Evolutionary conservation across 2,329 filamentous ascomycete species (phyloP), one percentile per base, ranked within the genome.

Genomic region (Epichloe hybrida): DNA sequence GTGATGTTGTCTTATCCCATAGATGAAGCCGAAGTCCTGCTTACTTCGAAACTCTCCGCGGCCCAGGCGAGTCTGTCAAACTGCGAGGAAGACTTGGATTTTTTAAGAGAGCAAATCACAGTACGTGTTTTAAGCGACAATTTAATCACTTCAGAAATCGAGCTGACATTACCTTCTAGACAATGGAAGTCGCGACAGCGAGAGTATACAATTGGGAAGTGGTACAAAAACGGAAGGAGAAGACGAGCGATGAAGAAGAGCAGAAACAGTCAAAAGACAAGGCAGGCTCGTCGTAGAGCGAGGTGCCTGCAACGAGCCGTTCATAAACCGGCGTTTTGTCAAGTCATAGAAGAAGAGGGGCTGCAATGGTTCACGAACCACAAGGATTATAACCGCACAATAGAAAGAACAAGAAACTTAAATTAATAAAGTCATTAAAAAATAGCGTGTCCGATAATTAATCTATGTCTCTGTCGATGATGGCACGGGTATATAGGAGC

Each of bases 191-290:
- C 36, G 93, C 93, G 4, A 89, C 91, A 40, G 93, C 93, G 21
- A 79, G 93, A 56, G 90, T 98, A n/a, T 97, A 98, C 69, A 98
- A 98, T 69, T 97, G 93, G 91, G 93, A 98, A 62, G 89, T 98
- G 4, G 88, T 91, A 42, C 87, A 95, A 73, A 88, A 94, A 70
- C 77, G 93, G 59, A 96, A 95, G 73, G 89, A 95, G 54, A 93
- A 89, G 67, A 74, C 70, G 3, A 82, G 84, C 39, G 78, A 81
- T 55, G 81, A 72, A 48, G 67, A 69, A 52, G 65, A 64, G 42
- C 63, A 66, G 46, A 63, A 68, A 53, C 67, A 68, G 46, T 62
- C 61, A 43, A 39, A 71, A 54, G 69, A 67, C 35, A 62, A 65
- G 47, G 41, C 21, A 37, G 8, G n/a, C 37, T 17, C 51, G 41